Percentiles rank a stretch among this genome's conserved stretches.
Evolutionary conservation across 1,139 yeast genomes (phyloP).

Genomic region (Geotrichum macrosporum): DNA sequence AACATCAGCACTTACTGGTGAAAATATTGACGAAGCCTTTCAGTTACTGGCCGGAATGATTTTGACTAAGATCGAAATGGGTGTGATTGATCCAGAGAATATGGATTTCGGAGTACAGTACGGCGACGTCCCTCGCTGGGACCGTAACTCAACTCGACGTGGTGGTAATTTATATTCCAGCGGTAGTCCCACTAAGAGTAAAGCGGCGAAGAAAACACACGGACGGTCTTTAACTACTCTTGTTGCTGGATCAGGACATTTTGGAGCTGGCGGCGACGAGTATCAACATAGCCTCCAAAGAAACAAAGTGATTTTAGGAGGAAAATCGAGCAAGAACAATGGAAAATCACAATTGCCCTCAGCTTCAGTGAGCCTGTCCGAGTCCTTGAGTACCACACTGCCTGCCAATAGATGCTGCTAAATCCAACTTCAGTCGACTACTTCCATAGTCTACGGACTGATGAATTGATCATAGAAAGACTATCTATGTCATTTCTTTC

Average conservation of each 20-base stretch:
- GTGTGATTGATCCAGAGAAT: slow-evolving; percentile 44
- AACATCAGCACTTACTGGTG: slow-evolving; percentile 54
- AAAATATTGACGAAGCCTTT: slow-evolving; percentile 59
- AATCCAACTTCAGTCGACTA: too few species aligned
- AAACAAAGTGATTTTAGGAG: neutral
- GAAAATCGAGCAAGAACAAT: slow-evolving; percentile 3
- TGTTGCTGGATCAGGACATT: slow-evolving; percentile 17
- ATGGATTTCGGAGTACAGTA: slow-evolving; percentile 46
- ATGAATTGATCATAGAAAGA: too few species aligned
- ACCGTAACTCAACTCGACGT: slow-evolving; percentile 23
- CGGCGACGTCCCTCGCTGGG: slow-evolving; percentile 45
- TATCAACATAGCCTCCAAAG: slow-evolving; percentile 6
- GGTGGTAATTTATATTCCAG: slow-evolving; percentile 1
- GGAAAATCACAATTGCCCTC: slow-evolving; percentile 1
- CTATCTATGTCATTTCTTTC: too few species aligned
- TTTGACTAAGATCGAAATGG: slow-evolving; percentile 44
- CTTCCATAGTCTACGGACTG: too few species aligned
- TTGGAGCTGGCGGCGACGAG: slow-evolving; percentile 12
- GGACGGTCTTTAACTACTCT: slow-evolving; percentile 12
- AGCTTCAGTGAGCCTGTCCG: neutral
- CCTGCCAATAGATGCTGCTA: too few species aligned
- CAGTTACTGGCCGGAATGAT: slow-evolving; percentile 43
- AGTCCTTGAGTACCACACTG: neutral
- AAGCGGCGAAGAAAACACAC: neutral
- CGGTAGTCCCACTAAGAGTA: neutral